phyloP scores from a whole-genome alignment of 352 stramenopile species.

The Phytophthora nicotianae region DNA sequence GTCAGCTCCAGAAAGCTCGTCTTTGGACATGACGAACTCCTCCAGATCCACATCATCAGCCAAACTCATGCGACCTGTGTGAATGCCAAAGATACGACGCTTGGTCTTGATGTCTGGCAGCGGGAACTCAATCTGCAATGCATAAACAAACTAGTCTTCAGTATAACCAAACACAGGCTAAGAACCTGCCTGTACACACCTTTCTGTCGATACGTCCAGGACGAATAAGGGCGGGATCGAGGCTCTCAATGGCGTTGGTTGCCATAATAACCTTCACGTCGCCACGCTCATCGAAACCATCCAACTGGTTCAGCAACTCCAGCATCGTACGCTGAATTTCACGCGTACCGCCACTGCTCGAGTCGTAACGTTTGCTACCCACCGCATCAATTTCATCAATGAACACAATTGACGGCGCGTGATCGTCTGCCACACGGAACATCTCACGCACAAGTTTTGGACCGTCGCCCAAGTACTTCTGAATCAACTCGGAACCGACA shows the following conservation, averaged over 20 bases:
- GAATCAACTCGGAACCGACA: slow-evolving; percentile 99
- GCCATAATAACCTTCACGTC: slow-evolving; percentile 99
- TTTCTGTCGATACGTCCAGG: slow-evolving; percentile 99
- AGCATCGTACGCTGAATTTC: slow-evolving; percentile 99
- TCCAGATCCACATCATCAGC: slow-evolving; percentile 99
- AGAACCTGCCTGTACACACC: slow-evolving; percentile 47
- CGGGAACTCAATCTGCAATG: slow-evolving; percentile 98
- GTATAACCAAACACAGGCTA: not conserved
- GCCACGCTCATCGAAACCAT: slow-evolving; percentile 99
- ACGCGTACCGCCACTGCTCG: slow-evolving; percentile 95
- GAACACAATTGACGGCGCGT: slow-evolving; percentile 99
- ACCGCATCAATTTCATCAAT: slow-evolving; percentile 99
- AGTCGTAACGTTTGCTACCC: slow-evolving; percentile 99
- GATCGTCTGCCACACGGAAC: slow-evolving; percentile 98
- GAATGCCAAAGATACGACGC: slow-evolving; percentile 99
- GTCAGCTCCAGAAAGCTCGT: slow-evolving; percentile 99
- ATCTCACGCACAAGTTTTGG: slow-evolving; percentile 99
- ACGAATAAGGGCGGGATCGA: slow-evolving; percentile 99
- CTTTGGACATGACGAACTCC: slow-evolving; percentile 99
- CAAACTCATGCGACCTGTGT: slow-evolving; percentile 98
- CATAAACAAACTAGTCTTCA: slow-evolving; percentile 15
- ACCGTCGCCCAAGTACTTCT: slow-evolving; percentile 99
- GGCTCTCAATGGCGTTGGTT: slow-evolving; percentile 99
- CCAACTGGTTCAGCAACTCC: slow-evolving; percentile 99
- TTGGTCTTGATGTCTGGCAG: slow-evolving; percentile 99